phyloP scores from a whole-genome alignment of 139 green algal species.

The Chlorella vulgaris region DNA sequence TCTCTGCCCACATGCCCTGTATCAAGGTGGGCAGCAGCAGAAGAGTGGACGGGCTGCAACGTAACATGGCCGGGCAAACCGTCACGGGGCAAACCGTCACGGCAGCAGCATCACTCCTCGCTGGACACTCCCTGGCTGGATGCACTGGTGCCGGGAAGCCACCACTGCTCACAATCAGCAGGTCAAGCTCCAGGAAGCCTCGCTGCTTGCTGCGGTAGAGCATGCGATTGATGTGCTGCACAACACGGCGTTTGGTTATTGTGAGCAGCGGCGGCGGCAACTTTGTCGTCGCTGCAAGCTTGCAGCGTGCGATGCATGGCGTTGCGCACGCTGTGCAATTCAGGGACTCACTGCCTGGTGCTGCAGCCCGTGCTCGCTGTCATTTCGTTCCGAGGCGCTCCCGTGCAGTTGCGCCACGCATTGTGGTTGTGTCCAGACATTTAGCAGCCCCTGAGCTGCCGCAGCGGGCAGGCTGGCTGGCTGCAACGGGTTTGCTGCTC shows the following conservation, averaged over 20 bases:
- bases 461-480: neutral
- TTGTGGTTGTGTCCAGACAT: neutral
- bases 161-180: constrained; percentile 11
- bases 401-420: neutral
- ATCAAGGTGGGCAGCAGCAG: neutral
- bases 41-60: neutral
- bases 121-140: neutral
- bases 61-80: neutral
- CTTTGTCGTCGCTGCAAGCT: neutral
- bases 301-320: neutral
- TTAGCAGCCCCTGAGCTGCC: neutral
- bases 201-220: constrained; percentile 30
- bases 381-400: neutral
- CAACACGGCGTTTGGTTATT: neutral
- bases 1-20: constrained; percentile 32
- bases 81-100: too few relatives aligned
- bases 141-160: neutral
- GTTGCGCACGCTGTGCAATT: neutral
- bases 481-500: neutral
- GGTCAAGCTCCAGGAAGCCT: constrained; percentile 31
- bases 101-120: neutral
- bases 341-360: neutral
- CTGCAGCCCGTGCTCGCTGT: neutral
- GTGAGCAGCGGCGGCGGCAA: neutral
- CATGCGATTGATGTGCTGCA: constrained; percentile 30